Evolutionary conservation across 805 yeast genomes (phyloP).

Genomic region (Hanseniaspora singularis): DNA sequence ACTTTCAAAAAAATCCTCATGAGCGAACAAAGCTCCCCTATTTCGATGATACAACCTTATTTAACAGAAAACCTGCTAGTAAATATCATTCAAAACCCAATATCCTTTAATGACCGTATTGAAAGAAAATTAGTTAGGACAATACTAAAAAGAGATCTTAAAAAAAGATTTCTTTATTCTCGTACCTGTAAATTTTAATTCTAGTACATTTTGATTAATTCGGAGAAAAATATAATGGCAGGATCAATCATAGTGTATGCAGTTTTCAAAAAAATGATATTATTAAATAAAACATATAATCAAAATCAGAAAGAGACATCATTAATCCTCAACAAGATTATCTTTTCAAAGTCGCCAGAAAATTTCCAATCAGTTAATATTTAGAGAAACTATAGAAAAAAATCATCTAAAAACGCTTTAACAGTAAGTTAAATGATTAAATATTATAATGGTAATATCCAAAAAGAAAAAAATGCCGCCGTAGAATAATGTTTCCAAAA

Average conservation of each 20-base stretch:
- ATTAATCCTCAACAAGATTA: too few species aligned
- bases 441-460: background rate
- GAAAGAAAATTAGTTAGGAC: background rate
- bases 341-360: too few species aligned
- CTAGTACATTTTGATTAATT: conserved; percentile 15
- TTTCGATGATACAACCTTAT: conserved; percentile 15
- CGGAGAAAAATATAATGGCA: conserved; percentile 15
- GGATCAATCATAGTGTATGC: conserved; percentile 16
- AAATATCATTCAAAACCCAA: conserved; percentile 15
- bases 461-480: conserved; percentile 8
- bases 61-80: conserved; percentile 13
- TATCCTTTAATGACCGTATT: conserved; percentile 15
- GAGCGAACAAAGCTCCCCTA: conserved; percentile 9
- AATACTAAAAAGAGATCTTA: conserved; percentile 4
- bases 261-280: background rate
- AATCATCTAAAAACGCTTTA: background rate
- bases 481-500: conserved; percentile 15
- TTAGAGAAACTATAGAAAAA: background rate
- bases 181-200: background rate
- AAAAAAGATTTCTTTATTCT: background rate
- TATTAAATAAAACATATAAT: background rate
- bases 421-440: background rate
- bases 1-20: conserved; percentile 9
- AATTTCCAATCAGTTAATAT: too few species aligned
- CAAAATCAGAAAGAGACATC: too few species aligned